Evolutionary conservation across 208 protist genomes (phyloP).

Genomic region (Trypanosoma cruzi): DNA sequence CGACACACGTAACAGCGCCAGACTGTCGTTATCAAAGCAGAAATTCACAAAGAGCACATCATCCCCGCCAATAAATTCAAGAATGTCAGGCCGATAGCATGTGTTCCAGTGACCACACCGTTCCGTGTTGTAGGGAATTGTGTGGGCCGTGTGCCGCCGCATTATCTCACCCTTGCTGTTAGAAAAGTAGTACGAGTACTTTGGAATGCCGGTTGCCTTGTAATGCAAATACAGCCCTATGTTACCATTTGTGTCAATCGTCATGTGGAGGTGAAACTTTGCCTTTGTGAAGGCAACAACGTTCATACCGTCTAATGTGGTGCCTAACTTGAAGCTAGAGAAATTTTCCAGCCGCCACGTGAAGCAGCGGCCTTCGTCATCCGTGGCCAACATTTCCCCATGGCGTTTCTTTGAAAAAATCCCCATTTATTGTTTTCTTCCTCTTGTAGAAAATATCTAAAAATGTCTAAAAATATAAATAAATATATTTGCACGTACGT

Average conservation of each 20-base stretch:
- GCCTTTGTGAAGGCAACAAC: conserved; percentile 55
- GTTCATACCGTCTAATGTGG: conserved; percentile 74
- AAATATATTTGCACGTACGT: conserved; percentile 9
- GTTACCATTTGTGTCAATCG: conserved; percentile 44
- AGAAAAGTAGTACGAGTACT: conserved; percentile 89
- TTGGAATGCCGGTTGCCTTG: conserved; percentile 84
- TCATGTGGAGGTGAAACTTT: conserved; percentile 91
- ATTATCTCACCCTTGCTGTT: conserved; percentile 63
- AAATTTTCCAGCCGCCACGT: conserved; percentile 77
- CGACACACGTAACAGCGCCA: conserved; percentile 37
- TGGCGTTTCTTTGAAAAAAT: conserved; percentile 72
- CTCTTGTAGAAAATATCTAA: neutral
- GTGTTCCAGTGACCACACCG: conserved; percentile 91
- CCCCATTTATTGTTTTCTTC: conserved; percentile 39
- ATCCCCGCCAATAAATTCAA: conserved; percentile 47
- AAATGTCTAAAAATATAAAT: neutral
- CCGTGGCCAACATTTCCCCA: conserved; percentile 57
- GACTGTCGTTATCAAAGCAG: conserved; percentile 76
- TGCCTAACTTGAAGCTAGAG: conserved; percentile 30
- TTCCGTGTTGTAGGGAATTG: conserved; percentile 70
- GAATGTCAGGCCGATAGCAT: conserved; percentile 55
- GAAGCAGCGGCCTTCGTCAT: conserved; percentile 53
- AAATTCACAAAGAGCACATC: conserved; percentile 65
- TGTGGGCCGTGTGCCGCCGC: conserved; percentile 91
- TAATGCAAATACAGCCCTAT: conserved; percentile 89